Conservation (phyloP, 345 rosid species). For the Eucalyptus cloeziana region DNA sequence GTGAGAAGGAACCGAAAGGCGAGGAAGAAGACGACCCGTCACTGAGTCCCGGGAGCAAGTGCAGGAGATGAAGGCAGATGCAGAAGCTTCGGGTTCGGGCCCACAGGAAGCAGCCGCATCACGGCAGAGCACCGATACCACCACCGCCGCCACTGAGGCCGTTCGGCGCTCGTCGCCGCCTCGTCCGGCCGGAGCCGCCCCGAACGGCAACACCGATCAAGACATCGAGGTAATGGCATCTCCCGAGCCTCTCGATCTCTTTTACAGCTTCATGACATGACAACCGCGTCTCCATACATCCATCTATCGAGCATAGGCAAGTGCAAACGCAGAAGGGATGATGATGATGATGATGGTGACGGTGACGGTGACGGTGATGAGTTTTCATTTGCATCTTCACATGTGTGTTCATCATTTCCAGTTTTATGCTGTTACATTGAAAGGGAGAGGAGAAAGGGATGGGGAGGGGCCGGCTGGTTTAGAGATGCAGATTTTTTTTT, state of each 20-base stretch:
- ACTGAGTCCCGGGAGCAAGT: background rate
- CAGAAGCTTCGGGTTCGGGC: background rate
- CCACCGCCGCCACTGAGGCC: background rate
- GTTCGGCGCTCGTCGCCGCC: background rate
- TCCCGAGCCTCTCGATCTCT: background rate
- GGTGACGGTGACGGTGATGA: background rate
- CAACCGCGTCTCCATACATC: background rate
- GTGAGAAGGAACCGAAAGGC: background rate
- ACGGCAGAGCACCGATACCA: background rate
- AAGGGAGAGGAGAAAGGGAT: background rate
- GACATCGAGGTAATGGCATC: background rate
- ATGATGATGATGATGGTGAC: background rate
- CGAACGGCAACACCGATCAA: background rate
- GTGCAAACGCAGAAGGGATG: background rate
- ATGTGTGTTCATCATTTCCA: background rate
- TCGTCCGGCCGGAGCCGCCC: background rate
- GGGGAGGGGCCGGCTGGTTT: background rate
- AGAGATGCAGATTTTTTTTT: background rate
- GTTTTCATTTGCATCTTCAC: background rate
- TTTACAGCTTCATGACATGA: background rate
- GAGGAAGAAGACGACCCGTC: background rate
- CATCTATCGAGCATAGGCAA: background rate
- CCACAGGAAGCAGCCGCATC: background rate
- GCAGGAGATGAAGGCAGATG: background rate
- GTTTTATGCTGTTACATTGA: background rate